Evolutionary conservation across 139 green algal species (phyloP).

Genomic region (Chlamydomonas sp.): DNA sequence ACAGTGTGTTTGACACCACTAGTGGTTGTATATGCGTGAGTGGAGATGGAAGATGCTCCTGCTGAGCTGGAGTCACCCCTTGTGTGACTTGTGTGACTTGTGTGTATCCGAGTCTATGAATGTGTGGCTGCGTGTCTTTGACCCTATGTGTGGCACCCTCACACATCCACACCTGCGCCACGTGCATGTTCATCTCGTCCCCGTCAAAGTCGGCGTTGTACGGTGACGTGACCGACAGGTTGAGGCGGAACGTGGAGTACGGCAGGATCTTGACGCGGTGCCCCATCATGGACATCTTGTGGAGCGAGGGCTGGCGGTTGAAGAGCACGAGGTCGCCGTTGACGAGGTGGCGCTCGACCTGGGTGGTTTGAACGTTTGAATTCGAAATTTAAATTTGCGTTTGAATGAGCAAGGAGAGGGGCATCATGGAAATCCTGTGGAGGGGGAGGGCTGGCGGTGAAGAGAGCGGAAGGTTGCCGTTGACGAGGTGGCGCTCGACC

Average conservation of each 20-base stretch:
- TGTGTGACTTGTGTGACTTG: too few species aligned
- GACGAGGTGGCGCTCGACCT: conserved; percentile 90
- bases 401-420: too few species aligned
- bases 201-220: conserved; percentile 99
- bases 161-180: too few species aligned
- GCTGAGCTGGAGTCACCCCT: too few species aligned
- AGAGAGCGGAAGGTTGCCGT: conserved; percentile 97
- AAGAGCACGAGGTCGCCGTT: conserved; percentile 97
- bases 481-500: conserved; percentile 91
- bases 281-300: conserved; percentile 99
- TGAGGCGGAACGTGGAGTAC: conserved; percentile 84
- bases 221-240: conserved; percentile 93
- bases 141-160: too few species aligned
- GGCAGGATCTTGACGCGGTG: conserved; percentile 77
- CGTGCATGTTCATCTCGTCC: conserved; percentile 99
- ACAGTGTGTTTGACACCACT: too few species aligned
- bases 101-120: too few species aligned
- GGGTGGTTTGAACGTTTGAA: too few species aligned
- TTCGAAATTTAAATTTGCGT: too few species aligned
- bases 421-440: conserved; percentile 99
- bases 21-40: too few species aligned
- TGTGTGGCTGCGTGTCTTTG: too few species aligned
- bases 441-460: conserved; percentile 98
- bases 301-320: conserved; percentile 98
- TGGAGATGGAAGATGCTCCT: too few species aligned